Percentiles rank a stretch among this genome's conserved stretches.
Evolutionary conservation across 1,284 basidiomycete species (phyloP).

Genomic region (Ustilago trichophora): DNA sequence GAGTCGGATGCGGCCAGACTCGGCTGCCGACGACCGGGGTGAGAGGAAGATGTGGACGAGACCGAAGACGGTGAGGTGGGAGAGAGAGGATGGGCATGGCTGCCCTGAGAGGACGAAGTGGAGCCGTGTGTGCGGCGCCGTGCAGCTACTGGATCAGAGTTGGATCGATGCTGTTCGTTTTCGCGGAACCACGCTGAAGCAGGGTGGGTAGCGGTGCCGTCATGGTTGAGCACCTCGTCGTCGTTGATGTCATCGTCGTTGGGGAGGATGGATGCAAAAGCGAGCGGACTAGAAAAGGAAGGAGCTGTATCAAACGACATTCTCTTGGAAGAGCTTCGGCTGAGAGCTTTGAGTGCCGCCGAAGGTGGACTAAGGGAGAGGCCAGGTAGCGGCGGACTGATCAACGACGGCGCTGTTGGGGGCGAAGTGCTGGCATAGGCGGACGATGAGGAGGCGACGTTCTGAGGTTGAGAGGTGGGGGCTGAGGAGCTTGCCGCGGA

Average conservation of each 20-base stretch:
- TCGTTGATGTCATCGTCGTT: slow-evolving; percentile 48
- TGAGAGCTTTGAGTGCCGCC: slow-evolving; percentile 32
- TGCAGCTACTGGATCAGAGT: slow-evolving; percentile 13
- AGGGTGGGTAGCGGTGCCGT: background rate
- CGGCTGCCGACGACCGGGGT: slow-evolving; percentile 13
- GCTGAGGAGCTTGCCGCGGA: slow-evolving; percentile 7
- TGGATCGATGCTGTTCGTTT: background rate
- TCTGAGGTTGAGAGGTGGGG: slow-evolving; percentile 7
- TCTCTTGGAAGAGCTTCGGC: slow-evolving; percentile 37
- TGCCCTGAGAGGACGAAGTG: slow-evolving; percentile 21
- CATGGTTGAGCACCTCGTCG: slow-evolving; percentile 22
- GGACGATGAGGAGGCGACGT: slow-evolving; percentile 13
- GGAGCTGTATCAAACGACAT: slow-evolving; percentile 57
- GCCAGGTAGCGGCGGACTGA: slow-evolving; percentile 16
- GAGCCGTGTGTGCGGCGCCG: slow-evolving; percentile 18
- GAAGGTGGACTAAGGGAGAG: slow-evolving; percentile 37
- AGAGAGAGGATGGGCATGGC: slow-evolving; percentile 19
- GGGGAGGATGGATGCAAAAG: slow-evolving; percentile 56
- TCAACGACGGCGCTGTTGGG: slow-evolving; percentile 16
- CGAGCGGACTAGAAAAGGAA: slow-evolving; percentile 64
- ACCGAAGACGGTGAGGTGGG: slow-evolving; percentile 33
- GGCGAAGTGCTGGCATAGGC: slow-evolving; percentile 33
- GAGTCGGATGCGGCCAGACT: slow-evolving; percentile 23
- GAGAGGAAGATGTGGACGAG: slow-evolving; percentile 24
- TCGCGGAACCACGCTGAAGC: background rate